Evolutionary conservation across 2,329 filamentous ascomycete species (phyloP), one percentile per base, ranked within the genome.

Genomic region (Claviceps arundinis): DNA sequence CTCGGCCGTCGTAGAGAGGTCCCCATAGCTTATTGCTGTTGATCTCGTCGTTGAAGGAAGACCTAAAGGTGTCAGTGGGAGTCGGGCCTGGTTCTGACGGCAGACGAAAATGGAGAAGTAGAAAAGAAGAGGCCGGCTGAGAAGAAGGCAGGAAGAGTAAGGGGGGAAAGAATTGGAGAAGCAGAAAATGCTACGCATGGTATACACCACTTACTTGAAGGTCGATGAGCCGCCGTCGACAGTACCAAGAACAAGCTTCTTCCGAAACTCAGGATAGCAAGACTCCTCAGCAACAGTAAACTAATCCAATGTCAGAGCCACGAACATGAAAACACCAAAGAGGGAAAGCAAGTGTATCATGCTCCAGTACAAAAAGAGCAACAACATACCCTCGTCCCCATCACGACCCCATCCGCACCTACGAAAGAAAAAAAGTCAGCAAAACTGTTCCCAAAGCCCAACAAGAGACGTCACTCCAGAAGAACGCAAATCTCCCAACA

Each of bases 281-380:
- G 72, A 72, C 58, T 77, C 74, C 3, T 62, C 50, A 13, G 72
- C 64, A 14, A 71, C 65, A 44, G 72, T 64, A 52, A 76, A 77
- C 71, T 70, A 40, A 2, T 46, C 16, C 22, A 17, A 1, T 24
- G 6, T 8, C 11, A 50, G 26, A 43, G 2, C 26, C 8, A 30
- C 26, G 8, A 30, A 9, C 8, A 30, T 9, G 13, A 40, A 7
- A 41, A 4, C 14, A 11, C 34, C 14, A 19, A 47, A 24, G 17
- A 17, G 11, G 44, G 24, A 13, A 26, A 34, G 19, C 9, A 14
- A 19, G 19, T 38, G 19, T 22, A 40, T 14, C 3, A 16, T 5
- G 19, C 13, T 14, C 9, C 19, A 8, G 8, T 11, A 5, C 17
- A 14, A 6, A 14, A 22, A 44, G 26, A 30, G 26, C 1, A 30